Evolutionary conservation across 257 asterid species (phyloP).

Genomic region (Buddleja alternifolia): DNA sequence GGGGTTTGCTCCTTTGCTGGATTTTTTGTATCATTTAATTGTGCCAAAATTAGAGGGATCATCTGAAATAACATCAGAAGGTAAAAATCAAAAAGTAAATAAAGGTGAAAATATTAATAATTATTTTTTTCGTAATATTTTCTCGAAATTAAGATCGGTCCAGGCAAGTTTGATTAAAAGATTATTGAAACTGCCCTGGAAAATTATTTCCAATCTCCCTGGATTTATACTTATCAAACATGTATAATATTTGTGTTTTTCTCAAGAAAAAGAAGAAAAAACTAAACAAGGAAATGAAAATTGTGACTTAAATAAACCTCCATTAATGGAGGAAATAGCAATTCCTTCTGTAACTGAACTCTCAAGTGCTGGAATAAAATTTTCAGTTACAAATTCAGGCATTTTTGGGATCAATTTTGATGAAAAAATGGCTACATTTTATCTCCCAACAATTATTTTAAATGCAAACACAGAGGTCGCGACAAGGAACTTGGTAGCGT

Average conservation of each 20-base stretch:
- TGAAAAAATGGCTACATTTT: slow-evolving; percentile 27
- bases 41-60: slow-evolving; percentile 36
- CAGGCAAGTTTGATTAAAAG: slow-evolving; percentile 38
- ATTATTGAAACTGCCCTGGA: slow-evolving; percentile 48
- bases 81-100: slow-evolving; percentile 9
- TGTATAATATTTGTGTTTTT: slow-evolving; percentile 40
- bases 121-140: slow-evolving; percentile 24
- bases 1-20: slow-evolving; percentile 56
- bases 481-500: slow-evolving; percentile 62
- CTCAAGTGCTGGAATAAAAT: slow-evolving; percentile 47
- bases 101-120: slow-evolving; percentile 18
- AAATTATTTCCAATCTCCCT: slow-evolving; percentile 53
- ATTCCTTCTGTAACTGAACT: slow-evolving; percentile 74
- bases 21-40: slow-evolving; percentile 47
- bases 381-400: slow-evolving; percentile 43
- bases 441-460: slow-evolving; percentile 45
- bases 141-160: slow-evolving; percentile 30
- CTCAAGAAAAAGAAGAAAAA: slow-evolving; percentile 32
- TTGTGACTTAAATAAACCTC: slow-evolving; percentile 31
- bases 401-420: slow-evolving; percentile 52
- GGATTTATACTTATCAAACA: slow-evolving; percentile 44
- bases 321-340: slow-evolving; percentile 62
- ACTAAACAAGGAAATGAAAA: slow-evolving; percentile 27
- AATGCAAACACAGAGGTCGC: slow-evolving; percentile 54
- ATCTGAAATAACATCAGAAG: slow-evolving; percentile 22